Base-by-base conservation (phyloP, 352 stramenopile genomes). In the Pilasporangium apinafurcum region DNA sequence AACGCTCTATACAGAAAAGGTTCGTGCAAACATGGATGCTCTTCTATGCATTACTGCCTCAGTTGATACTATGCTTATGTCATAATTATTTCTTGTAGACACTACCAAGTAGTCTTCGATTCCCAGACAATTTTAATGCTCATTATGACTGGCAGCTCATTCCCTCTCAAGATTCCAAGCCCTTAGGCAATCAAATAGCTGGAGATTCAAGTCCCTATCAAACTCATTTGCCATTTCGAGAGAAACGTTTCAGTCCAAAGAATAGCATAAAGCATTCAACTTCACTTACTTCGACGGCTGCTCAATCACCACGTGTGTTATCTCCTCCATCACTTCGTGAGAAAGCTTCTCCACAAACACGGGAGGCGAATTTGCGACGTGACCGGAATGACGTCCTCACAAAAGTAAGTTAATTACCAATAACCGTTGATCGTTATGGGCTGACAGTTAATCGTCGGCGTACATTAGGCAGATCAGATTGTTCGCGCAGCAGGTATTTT, bases 381-480 rank as follows among this genome's bases (percentile, higher is more conserved):
- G 61, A 77, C 35, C 61, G 65, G 29, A 59, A 65, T 4, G 43
- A 51, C 7, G 55, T 77, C 5, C 20, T 72, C 17, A 48, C 51
- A 16, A 68, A 66, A 59, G 67, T 67, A 51, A 13, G 22, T 33
- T 29, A 2, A 3, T 26, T 8, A 32, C 29, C n/a, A 12, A 50
- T n/a, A n/a, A n/a, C n/a, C n/a, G 12, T 8, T 24, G n/a, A 16
- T 30, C 13, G 12, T 24, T 36, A 3, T 17, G 14, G 3, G 1
- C 25, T 29, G 18, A 18, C 17, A 10, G 2, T 2, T 49, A 10
- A 7, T 35, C 10, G 30, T 12, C 2, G 27, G 34, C 22, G 25
- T 29, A 6, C 12, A 37, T 5, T 25, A 79, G 67, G 64, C 64
- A 5, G 67, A 79, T 32, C 61, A 68, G 10, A 79, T 79, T 48